These are phyloP conservation scores for Neurospora pannonica DNA, from an alignment of 495 filamentous ascomycete genomes.

Conservation along the genomic window DNA sequence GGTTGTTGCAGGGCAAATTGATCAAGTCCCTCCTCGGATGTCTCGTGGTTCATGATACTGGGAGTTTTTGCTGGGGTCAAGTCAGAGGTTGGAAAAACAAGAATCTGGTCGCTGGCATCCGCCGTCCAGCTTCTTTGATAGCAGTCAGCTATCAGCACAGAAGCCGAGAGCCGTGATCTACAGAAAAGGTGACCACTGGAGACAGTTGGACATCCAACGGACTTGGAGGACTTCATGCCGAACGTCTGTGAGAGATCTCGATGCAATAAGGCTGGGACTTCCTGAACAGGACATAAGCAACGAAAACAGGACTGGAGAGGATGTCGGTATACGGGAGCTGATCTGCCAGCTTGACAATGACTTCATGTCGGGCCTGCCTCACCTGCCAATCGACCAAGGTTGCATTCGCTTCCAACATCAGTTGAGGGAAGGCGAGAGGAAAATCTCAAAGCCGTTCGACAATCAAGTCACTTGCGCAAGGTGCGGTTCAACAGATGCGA, in stretches of 20 bases:
- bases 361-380: neutral
- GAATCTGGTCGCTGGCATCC: neutral
- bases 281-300: neutral
- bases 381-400: neutral
- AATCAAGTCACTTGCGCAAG: neutral
- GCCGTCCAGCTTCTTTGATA: neutral
- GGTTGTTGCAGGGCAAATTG: neutral
- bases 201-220: neutral
- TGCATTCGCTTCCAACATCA: neutral
- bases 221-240: neutral
- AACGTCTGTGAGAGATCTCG: neutral
- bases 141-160: neutral
- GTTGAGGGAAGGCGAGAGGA: neutral
- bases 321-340: neutral
- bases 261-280: neutral
- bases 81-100: neutral
- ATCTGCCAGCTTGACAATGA: neutral
- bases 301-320: neutral
- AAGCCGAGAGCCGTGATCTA: neutral
- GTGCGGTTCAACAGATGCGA: neutral
- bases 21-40: neutral
- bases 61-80: neutral
- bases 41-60: neutral
- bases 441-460: neutral
- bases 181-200: neutral